Evolutionary conservation across 2,329 filamentous ascomycete species (phyloP), one percentile per base, ranked within the genome.

Genomic region (Aspergillus melleus): DNA sequence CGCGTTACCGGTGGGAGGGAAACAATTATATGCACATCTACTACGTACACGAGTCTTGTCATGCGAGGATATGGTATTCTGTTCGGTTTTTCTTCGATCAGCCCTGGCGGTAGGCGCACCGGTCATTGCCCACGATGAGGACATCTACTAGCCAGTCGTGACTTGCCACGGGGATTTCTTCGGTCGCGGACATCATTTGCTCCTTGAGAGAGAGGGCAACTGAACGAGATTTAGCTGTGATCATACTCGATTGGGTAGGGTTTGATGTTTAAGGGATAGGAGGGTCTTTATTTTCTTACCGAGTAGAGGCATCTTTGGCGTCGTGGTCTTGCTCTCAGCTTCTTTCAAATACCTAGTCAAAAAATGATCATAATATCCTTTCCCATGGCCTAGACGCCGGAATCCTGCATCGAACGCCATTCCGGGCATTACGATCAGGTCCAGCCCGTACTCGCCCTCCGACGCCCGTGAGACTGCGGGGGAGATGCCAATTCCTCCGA

Each of bases 321-420:
- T 69, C 58, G 64, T 65, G 69, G 70, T 66, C 64, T 62, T 68
- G 65, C 62, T 69, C 64, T 62, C 69, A 50, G 68, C 75, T 74
- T 69, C 70, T 65, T 76, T 75, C 76, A 83, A 74, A 83, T 93
- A 96, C 67, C 89, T 86, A 70, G 89, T 86, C 72, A 99, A 79
- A 76, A 96, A 99, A 75, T 88, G 90, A 79, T 99, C 95, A 81
- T 99, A 99, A 79, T 96, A 99, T 32, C 95, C 95, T 76, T 92
- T 96, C 58, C 95, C 95, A 76, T 99, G 95, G 46, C 95, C 95
- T 20, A 98, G 83, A 68, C 95, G 85, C 66, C 89, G 86, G 61
- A 95, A 84, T 12, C 79, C 80, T 3, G 81, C 81, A 74, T 97
- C 93, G 76, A 99, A 99, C 3, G 92, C 94, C 70, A 99, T 90